These are phyloP conservation scores for Hemileccinum impolitum DNA, from an alignment of 768 basidiomycete genomes.

Conservation along the genomic window DNA sequence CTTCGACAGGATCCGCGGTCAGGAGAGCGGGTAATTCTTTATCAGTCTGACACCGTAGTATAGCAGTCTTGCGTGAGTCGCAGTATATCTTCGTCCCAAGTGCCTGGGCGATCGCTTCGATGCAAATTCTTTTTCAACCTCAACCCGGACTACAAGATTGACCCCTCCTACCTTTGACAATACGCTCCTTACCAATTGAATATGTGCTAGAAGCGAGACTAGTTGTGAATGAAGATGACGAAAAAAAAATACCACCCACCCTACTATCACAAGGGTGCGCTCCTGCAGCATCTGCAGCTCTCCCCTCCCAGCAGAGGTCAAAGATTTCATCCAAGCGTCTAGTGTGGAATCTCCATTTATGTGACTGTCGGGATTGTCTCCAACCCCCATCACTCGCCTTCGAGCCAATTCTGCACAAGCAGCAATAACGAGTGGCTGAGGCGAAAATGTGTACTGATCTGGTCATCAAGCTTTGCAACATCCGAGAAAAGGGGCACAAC, in stretches of 20 bases:
- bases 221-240: neutral
- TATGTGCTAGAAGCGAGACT: slow-evolving; percentile 65
- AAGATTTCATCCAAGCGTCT: slow-evolving; percentile 47
- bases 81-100: slow-evolving; percentile 84
- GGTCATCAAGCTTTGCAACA: slow-evolving; percentile 1
- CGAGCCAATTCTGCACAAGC: slow-evolving; percentile 86
- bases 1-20: slow-evolving; percentile 70
- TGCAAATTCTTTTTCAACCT: neutral
- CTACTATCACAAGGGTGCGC: slow-evolving; percentile 62
- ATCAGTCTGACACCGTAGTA: slow-evolving; percentile 83
- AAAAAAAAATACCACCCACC: slow-evolving; percentile 41
- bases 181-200: slow-evolving; percentile 95
- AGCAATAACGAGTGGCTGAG: slow-evolving; percentile 89
- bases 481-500: neutral
- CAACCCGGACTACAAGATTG: neutral
- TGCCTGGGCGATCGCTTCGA: slow-evolving; percentile 77
- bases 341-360: slow-evolving; percentile 37
- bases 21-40: slow-evolving; percentile 75
- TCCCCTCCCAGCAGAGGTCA: slow-evolving; percentile 16
- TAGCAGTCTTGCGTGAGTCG: slow-evolving; percentile 77
- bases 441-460: slow-evolving; percentile 84
- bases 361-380: slow-evolving; percentile 22
- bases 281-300: slow-evolving; percentile 38
- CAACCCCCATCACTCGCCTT: slow-evolving; percentile 44
- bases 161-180: slow-evolving; percentile 75